Base-by-base conservation (phyloP, 2,329 filamentous ascomycete species). In the Pyrenochaeta sp. region DNA sequence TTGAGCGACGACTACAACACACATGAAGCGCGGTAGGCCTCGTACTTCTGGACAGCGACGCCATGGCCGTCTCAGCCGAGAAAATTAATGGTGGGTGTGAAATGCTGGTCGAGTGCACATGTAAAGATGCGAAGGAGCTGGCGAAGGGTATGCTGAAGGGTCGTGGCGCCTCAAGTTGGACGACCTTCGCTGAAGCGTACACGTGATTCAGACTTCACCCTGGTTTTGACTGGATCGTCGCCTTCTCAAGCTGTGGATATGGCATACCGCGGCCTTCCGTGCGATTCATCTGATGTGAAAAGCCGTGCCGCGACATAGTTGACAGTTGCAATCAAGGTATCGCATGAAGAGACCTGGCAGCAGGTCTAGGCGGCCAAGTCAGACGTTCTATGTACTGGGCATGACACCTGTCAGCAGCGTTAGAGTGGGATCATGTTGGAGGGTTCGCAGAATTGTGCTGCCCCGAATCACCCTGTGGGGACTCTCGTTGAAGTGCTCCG, bases 1-100 rank as follows among this genome's bases (percentile, higher is more conserved):
- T 72, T 55, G 63, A 68, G 68, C 59, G 67, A 54, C 58, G 63
- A 68, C 61, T 69, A 69, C 64, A 61, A 73, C 69, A 69, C 67
- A 75, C 55, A 63, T 75, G 73, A 75, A 69, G 72, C 73, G 69
- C 65, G 42, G 60, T 51, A 65, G 63, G 71, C 70, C 61, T 73
- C 71, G 72, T 61, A 68, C 51, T 54, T 49, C 51, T 56, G 31
- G 43, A 46, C 58, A 42, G 51, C 54, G 54, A 60, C 54, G 61
- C 60, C 59, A 64, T 67, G 55, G 63, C 33, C 55, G 71, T 74
- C 67, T 75, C 72, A 71, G 63, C 58, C 60, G 50, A 64, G 49
- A 45, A 49, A 47, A 52, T 46, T 51, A 32, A 47, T 42, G 54
- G 43, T 54, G 52, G 62, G 45, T 33, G 49, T 54, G 30, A 48